A percentile compares a stretch with the other conserved stretches of the same genome.
Conservation (phyloP, 1,139 yeast species). For the Hyphopichia khmerensis region DNA sequence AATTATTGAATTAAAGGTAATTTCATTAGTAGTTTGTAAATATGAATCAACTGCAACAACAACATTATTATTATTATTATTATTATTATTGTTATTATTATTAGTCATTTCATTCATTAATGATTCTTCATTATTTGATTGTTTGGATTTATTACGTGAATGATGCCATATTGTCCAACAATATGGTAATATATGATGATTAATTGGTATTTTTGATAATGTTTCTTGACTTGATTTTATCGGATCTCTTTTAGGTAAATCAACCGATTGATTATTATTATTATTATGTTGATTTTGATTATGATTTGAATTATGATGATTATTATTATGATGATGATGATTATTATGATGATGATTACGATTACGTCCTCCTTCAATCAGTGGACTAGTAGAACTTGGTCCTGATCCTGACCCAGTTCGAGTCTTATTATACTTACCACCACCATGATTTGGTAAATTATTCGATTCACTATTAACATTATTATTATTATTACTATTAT, state of each 20-base stretch:
- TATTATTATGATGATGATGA: constrained; percentile 7
- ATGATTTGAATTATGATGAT: constrained; percentile 9
- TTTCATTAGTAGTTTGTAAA: constrained; percentile 42
- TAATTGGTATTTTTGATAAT: constrained; percentile 24
- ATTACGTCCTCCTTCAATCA: not conserved
- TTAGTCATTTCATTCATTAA: constrained; percentile 8
- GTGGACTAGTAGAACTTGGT: not conserved
- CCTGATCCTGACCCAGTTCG: too few species aligned
- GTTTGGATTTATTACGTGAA: constrained; percentile 29
- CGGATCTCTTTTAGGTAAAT: constrained; percentile 38
- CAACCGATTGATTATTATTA: constrained; percentile 11
- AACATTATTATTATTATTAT: not conserved
- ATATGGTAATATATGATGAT: constrained; percentile 44
- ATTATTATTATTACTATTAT: not conserved
- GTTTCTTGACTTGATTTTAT: constrained; percentile 33
- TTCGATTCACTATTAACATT: not conserved
- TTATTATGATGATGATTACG: not conserved
- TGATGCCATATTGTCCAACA: constrained; percentile 55
- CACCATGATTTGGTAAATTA: not conserved
- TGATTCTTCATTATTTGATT: too few species aligned
- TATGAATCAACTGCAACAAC: constrained; percentile 38
- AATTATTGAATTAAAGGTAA: constrained; percentile 28
- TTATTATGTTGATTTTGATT: not conserved
- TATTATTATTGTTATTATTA: not conserved
- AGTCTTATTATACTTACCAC: not conserved